These are phyloP conservation scores for Dipodascopsis tothii DNA, from an alignment of 805 yeast genomes.

Conservation along the genomic window DNA sequence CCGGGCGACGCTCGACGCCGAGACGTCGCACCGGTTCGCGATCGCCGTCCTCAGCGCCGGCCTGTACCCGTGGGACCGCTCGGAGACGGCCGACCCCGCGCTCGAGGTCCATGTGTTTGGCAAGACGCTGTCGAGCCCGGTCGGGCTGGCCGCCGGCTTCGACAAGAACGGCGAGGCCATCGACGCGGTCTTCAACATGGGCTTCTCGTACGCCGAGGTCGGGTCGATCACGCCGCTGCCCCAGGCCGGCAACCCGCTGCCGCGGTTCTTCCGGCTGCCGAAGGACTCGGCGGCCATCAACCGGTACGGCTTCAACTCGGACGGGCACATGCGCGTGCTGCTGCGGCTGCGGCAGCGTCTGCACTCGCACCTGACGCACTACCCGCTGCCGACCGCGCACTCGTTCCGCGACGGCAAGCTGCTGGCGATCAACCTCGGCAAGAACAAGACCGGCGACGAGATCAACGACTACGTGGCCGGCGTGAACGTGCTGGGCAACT, in stretches of 20 bases:
- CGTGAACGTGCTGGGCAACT: conserved; percentile 69
- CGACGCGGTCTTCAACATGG: conserved; percentile 66
- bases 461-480: conserved; percentile 79
- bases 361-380: conserved; percentile 19
- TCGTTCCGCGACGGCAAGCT: conserved; percentile 59
- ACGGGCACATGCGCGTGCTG: conserved; percentile 71
- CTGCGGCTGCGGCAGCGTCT: conserved; percentile 62
- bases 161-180: conserved; percentile 91
- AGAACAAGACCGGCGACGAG: conserved; percentile 88
- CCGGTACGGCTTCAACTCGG: conserved; percentile 89
- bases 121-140: conserved; percentile 57
- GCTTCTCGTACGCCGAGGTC: conserved; percentile 84
- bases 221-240: conserved; percentile 91
- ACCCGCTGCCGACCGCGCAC: conserved; percentile 21
- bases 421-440: conserved; percentile 81
- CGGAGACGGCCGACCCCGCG: conserved; percentile 44
- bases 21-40: conserved; percentile 73
- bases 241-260: conserved; percentile 87
- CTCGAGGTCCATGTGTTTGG: conserved; percentile 61
- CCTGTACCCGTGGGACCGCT: conserved; percentile 45
- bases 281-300: conserved; percentile 86
- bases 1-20: conserved; percentile 69
- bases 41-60: conserved; percentile 63
- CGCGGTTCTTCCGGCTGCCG: conserved; percentile 80
- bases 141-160: conserved; percentile 93